Evolutionary conservation across 164 flowering plant species (phyloP).

Genomic region (Annona cherimola): DNA sequence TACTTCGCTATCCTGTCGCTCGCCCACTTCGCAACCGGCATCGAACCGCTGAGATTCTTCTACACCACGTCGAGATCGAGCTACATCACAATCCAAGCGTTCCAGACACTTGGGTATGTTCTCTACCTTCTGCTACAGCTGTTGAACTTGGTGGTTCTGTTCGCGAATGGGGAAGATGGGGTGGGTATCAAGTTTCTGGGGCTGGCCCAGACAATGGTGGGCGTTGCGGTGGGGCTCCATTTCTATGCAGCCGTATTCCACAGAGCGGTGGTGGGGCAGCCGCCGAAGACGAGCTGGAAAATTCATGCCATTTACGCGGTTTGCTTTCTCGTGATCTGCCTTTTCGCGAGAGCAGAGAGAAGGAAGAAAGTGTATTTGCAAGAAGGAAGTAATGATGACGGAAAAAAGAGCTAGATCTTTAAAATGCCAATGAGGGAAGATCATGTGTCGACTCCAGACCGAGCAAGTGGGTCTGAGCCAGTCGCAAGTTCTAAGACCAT

Average conservation of each 20-base stretch:
- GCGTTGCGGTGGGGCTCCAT: constrained; percentile 76
- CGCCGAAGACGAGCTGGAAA: constrained; percentile 88
- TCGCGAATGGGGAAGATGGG: constrained; percentile 52
- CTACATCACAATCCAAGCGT: constrained; percentile 61
- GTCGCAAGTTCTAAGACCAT: neutral
- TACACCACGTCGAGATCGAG: constrained; percentile 68
- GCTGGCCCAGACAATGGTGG: constrained; percentile 74
- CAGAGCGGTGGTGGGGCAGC: constrained; percentile 60
- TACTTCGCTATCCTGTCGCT: constrained; percentile 83
- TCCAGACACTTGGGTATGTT: constrained; percentile 77
- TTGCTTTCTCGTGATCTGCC: constrained; percentile 68
- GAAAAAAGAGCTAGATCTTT: constrained; percentile 52
- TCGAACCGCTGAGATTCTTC: constrained; percentile 77
- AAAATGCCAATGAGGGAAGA: neutral
- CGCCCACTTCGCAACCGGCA: constrained; percentile 55
- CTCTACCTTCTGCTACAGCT: constrained; percentile 63
- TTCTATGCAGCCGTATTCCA: constrained; percentile 82
- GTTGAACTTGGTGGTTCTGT: constrained; percentile 71
- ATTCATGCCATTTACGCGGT: constrained; percentile 81
- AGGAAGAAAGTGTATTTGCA: constrained; percentile 86
- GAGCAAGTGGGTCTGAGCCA: neutral
- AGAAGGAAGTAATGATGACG: constrained; percentile 77
- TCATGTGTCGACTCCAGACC: neutral
- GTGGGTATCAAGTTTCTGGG: constrained; percentile 55
- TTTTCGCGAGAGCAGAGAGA: constrained; percentile 56